Percentiles rank a stretch among this genome's conserved stretches.
These are phyloP conservation scores for Gorgonomyces haynaldii DNA, from an alignment of 192 early-diverging fungal species.

Conservation along the genomic window DNA sequence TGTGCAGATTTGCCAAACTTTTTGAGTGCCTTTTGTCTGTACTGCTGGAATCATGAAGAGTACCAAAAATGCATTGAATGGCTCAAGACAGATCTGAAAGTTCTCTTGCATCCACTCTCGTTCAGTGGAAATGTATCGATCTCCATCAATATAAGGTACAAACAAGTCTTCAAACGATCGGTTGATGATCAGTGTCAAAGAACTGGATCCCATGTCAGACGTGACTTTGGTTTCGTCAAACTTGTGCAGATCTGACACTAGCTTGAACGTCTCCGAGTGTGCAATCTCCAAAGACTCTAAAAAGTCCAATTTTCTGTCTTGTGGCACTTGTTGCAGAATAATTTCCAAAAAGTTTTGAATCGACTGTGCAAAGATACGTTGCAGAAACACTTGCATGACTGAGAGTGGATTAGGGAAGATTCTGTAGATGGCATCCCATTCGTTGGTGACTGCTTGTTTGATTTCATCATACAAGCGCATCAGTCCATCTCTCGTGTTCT, in stretches of 20 bases:
- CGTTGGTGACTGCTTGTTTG: slow-evolving; percentile 63
- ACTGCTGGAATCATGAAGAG: not conserved
- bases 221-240: slow-evolving; percentile 58
- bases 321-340: slow-evolving; percentile 57
- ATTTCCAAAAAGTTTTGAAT: slow-evolving; percentile 83
- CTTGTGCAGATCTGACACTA: slow-evolving; percentile 66
- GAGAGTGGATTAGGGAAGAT: slow-evolving; percentile 86
- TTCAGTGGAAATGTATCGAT: slow-evolving; percentile 77
- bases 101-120: slow-evolving; percentile 54
- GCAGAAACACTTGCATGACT: slow-evolving; percentile 88
- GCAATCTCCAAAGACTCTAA: slow-evolving; percentile 63
- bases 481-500: slow-evolving; percentile 29
- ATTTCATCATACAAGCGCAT: slow-evolving; percentile 78
- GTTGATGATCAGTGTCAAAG: slow-evolving; percentile 61
- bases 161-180: slow-evolving; percentile 91
- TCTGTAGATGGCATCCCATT: slow-evolving; percentile 83
- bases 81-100: slow-evolving; percentile 34
- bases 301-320: slow-evolving; percentile 64
- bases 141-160: slow-evolving; percentile 82
- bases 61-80: not conserved
- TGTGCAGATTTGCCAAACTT: not conserved
- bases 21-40: not conserved
- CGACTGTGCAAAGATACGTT: slow-evolving; percentile 92
- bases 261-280: slow-evolving; percentile 58
- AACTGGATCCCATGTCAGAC: slow-evolving; percentile 29